phyloP scores from a whole-genome alignment of 306 rosid genomes.

The Alnus glutinosa region DNA sequence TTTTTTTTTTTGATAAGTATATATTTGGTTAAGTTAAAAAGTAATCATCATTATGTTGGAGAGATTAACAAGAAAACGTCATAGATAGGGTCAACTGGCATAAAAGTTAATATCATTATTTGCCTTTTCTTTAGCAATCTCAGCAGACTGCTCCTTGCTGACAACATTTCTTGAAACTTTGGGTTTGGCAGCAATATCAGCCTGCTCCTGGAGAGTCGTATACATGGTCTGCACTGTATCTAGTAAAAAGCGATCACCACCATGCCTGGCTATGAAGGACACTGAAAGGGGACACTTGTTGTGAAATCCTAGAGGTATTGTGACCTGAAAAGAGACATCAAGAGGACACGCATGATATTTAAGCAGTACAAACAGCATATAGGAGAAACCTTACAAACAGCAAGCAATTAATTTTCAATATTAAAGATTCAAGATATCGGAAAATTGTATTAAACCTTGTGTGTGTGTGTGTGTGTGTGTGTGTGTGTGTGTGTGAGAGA shows the following conservation, averaged over 20 bases:
- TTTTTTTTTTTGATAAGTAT: not conserved
- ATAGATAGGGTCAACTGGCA: not conserved
- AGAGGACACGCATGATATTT: constrained; percentile 11
- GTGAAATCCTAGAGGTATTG: constrained; percentile 77
- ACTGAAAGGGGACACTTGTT: constrained; percentile 80
- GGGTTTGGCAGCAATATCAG: constrained; percentile 64
- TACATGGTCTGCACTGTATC: constrained; percentile 72
- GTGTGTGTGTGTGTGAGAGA: not conserved
- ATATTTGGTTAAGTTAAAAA: not conserved
- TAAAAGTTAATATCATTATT: not conserved
- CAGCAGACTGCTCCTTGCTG: constrained; percentile 87
- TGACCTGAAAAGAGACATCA: constrained; percentile 61
- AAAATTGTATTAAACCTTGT: not conserved
- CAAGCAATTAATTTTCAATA: not conserved
- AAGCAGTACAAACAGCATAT: constrained; percentile 10
- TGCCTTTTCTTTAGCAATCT: constrained; percentile 91
- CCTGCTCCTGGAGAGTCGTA: constrained; percentile 70
- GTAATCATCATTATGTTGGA: constrained; percentile 7
- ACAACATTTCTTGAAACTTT: constrained; percentile 59
- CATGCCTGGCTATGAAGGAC: constrained; percentile 90
- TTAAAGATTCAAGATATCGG: not conserved
- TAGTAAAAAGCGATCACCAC: constrained; percentile 91
- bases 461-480: not conserved
- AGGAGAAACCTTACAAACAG: not conserved
- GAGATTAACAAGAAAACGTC: not conserved